Evolutionary conservation across 441 rosid species (phyloP), one percentile per base, ranked within the genome.

Genomic region (Flueggea neowawraea): DNA sequence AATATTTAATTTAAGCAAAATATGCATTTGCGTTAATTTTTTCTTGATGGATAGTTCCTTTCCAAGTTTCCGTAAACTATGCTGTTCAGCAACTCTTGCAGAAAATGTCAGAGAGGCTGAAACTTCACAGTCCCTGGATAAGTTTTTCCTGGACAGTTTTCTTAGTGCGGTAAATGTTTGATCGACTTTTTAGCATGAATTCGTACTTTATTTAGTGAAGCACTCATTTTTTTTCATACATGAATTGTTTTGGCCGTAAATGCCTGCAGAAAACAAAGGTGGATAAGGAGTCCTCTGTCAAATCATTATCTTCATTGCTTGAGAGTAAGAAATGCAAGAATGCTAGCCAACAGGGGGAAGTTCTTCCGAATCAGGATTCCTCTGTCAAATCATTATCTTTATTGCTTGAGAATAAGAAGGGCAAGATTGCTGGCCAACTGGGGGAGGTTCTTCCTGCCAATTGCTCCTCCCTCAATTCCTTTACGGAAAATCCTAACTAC

Each of bases 401-500:
- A 65, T 69, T 61, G 31, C 70, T 59, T 67, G 82, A 76, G 67
- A 75, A 55, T 64, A 81, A 81, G 74, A 73, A 74, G 64, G 64
- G 73, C 58, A 74, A 57, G 68, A 70, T n/a, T 64, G 69, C 72
- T 52, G 71, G 70, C 74, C 82, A 69, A 68, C 48, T 84, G 52
- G 70, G 70, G 61, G 87, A 71, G 61, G 66, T 84, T 69, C 82
- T 77, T 78, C 90, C 99, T 59, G 98, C 98, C 36, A 91, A 91
- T 72, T 79, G 79, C 33, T 77, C 91, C 57, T 84, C 83, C 72
- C 81, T 84, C 66, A 68, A 71, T 72, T 80, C 75, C 56, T 56
- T 52, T 55, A 78, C 63, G 67, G 80, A 72, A 54, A 51, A 61
- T 31, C 74, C 58, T 54, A 64, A 58, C 72, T 60, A 73, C 56